Base-by-base conservation (phyloP, 805 yeast species). In the Sugiyamaella lignohabitans region DNA sequence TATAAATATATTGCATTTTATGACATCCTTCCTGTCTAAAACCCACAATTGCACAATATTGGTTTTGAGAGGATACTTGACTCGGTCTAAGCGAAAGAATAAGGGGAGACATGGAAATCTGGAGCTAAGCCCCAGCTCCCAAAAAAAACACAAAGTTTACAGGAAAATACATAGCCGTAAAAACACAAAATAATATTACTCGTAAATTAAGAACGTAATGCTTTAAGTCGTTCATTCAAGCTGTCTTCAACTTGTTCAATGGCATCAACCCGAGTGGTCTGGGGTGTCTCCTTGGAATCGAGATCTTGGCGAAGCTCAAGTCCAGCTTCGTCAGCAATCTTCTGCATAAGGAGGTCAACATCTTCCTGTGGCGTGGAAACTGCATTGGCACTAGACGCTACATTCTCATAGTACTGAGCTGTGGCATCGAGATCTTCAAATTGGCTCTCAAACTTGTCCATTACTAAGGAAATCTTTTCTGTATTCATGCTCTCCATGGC, bases 291-390 rank as follows among this genome's bases (percentile, higher is more conserved):
- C 24, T 71, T 71, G 22, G 70, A 65, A 14, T 69, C 73, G 52
- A 94, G 78, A 43, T 87, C 83, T 58, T 89, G 97, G 58, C 82
- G 82, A 71, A 89, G 73, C 62, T 93, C 98, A 38, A 93, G 71
- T 2, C 98, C 99, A 0, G 96, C 97, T 62, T 91, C 98, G 62
- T 91, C 98, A 0, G 98, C 98, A 14, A 93, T 89, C 63, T 86
- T 87, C 60, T 75, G 87, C 85, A 91, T 76, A 60, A 91, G 71
- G 50, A 83, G 76, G 61, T 93, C 97, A 30, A 91, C 98, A 53
- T 89, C 93, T 48, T 91, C 98, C 63, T 87, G 96, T 4, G 97
- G 98, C 3, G 95, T 89, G 32, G 84, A 76, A 45, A 85, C 75
- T 0, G 96, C 96, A 58, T 86, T 87, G 45, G 93, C 87, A 48